Percentiles rank a stretch among this genome's conserved stretches.
phyloP scores from a whole-genome alignment of 2,329 filamentous ascomycete genomes.

The Sporothrix curviconia region DNA sequence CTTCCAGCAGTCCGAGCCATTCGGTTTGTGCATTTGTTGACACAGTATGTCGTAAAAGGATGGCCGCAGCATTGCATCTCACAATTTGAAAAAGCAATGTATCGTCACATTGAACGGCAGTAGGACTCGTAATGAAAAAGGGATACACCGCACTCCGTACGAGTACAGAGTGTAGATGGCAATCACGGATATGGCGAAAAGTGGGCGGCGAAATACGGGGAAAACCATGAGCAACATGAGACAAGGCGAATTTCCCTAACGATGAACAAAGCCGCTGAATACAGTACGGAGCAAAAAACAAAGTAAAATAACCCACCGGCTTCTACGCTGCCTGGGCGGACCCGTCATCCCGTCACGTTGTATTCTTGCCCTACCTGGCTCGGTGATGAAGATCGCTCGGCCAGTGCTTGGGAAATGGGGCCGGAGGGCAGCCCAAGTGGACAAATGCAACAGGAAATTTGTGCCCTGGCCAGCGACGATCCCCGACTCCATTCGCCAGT shows the following conservation, averaged over 20 bases:
- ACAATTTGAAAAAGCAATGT: neutral
- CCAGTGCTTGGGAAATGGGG: neutral
- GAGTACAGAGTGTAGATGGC: neutral
- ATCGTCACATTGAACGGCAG: neutral
- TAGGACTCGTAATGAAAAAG: neutral
- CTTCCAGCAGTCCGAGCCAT: too few species aligned
- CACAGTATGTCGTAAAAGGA: too few species aligned
- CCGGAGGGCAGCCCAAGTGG: neutral
- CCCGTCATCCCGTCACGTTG: neutral
- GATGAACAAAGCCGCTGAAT: neutral
- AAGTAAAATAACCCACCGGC: neutral
- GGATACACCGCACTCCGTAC: too few species aligned
- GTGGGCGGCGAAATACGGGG: neutral
- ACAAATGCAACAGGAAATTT: too few species aligned
- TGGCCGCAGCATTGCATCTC: too few species aligned
- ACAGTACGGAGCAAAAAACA: neutral
- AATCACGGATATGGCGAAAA: neutral
- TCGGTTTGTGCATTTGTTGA: too few species aligned
- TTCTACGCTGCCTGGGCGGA: too few species aligned
- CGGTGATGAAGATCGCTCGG: constrained; percentile 2
- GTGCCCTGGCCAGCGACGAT: too few species aligned
- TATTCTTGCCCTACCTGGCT: neutral
- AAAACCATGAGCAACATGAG: too few species aligned
- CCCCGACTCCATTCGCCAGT: too few species aligned
- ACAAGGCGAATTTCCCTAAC: neutral